Percentiles rank a stretch among this genome's conserved stretches.
Conservation (phyloP, 2,329 filamentous ascomycete species). For the Kalaharituber pfeilii region DNA sequence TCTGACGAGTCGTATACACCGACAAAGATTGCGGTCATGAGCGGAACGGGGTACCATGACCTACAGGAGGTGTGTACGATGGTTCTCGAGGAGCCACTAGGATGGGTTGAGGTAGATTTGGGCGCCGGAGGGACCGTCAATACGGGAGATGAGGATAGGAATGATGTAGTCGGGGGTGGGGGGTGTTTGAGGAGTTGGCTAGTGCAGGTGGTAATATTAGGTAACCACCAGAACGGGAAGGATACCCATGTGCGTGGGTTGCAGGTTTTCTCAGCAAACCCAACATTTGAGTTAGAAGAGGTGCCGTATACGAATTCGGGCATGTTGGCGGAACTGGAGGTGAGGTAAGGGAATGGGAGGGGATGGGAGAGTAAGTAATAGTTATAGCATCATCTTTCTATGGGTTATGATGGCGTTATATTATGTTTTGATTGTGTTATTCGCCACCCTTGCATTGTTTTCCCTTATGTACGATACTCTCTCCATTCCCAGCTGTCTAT, state of each 20-base stretch:
- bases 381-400: no score
- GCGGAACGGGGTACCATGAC: constrained; percentile 81
- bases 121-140: constrained; percentile 34
- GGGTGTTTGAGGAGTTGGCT: constrained; percentile 67
- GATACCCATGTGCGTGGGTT: constrained; percentile 92
- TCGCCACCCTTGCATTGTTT: no score
- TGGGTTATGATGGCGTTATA: no score
- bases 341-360: no score
- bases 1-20: constrained; percentile 94
- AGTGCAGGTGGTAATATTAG: constrained; percentile 73
- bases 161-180: constrained; percentile 13
- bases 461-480: no score
- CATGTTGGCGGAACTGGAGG: constrained; percentile 21
- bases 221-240: constrained; percentile 98
- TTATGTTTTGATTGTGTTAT: no score
- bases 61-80: constrained; percentile 74
- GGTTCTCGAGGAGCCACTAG: constrained; percentile 58
- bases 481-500: no score
- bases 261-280: constrained; percentile 47
- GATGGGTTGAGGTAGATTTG: constrained; percentile 77
- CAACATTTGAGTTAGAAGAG: constrained; percentile 4
- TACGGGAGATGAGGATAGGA: constrained; percentile 17
- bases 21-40: constrained; percentile 74
- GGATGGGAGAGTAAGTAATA: no score
- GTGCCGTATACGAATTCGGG: background rate